A percentile compares a stretch with the other conserved stretches of the same genome.
Evolutionary conservation across 257 asterid species (phyloP).

Genomic region (Ajuga chamaepitys): DNA sequence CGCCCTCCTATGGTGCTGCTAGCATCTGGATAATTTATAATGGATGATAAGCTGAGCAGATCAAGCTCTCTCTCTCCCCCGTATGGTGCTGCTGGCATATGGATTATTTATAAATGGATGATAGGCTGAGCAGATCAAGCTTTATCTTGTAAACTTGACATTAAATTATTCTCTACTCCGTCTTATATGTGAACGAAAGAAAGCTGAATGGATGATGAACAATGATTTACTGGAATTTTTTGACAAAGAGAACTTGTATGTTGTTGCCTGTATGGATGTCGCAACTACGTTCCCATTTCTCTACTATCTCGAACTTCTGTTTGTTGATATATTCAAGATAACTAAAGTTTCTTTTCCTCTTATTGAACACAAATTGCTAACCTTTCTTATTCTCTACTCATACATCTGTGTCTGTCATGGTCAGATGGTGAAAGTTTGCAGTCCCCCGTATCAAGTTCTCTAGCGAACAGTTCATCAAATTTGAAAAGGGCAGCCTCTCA

Average conservation of each 20-base stretch:
- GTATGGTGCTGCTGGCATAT: not conserved
- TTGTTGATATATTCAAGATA: not conserved
- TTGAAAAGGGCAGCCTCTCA: slow-evolving; percentile 4
- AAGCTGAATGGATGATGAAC: not conserved
- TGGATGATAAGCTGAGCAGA: too few species aligned
- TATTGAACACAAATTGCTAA: not conserved
- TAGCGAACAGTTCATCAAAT: slow-evolving; percentile 6
- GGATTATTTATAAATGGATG: not conserved
- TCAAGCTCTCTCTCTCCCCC: too few species aligned
- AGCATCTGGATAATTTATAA: not conserved
- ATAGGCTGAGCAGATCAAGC: not conserved
- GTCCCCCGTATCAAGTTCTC: slow-evolving; percentile 9
- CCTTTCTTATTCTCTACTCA: not conserved
- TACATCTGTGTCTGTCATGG: slow-evolving; percentile 1
- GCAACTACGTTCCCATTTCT: not conserved
- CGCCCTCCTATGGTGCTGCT: not conserved
- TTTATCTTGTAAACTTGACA: not conserved
- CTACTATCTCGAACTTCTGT: not conserved
- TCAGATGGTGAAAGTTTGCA: slow-evolving; percentile 26
- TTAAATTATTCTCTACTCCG: not conserved
- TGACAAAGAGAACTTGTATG: not conserved
- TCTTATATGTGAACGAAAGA: not conserved
- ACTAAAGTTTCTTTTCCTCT: not conserved
- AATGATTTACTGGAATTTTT: not conserved
- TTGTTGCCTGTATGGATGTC: not conserved